These are phyloP conservation scores for Pyrenophora seminiperda DNA, from an alignment of 2,329 filamentous ascomycete genomes.

Conservation along the genomic window DNA sequence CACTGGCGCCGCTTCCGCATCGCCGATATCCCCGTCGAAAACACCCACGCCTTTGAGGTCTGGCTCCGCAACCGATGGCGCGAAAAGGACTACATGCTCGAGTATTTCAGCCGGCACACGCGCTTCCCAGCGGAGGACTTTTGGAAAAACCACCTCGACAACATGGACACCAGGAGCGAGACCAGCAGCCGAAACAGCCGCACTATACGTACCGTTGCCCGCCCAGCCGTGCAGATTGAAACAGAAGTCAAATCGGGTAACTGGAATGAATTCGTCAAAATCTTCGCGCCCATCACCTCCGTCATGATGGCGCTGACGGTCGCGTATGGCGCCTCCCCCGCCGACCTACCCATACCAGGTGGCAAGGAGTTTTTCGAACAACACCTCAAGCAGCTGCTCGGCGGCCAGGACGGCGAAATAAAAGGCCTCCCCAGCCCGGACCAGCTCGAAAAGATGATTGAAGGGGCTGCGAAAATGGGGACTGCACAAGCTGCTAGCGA, in stretches of 20 bases:
- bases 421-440: slow-evolving; percentile 43
- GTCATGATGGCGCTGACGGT: slow-evolving; percentile 55
- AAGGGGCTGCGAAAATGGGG: slow-evolving; percentile 41
- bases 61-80: slow-evolving; percentile 90
- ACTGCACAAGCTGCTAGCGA: slow-evolving; percentile 34
- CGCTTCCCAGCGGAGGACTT: slow-evolving; percentile 74
- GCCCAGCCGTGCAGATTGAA: slow-evolving; percentile 52
- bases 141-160: slow-evolving; percentile 50
- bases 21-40: slow-evolving; percentile 78
- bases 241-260: slow-evolving; percentile 57
- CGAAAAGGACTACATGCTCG: slow-evolving; percentile 88
- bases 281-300: slow-evolving; percentile 58
- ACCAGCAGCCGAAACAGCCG: slow-evolving; percentile 34
- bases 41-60: slow-evolving; percentile 73
- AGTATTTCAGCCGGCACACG: slow-evolving; percentile 74
- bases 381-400: slow-evolving; percentile 40
- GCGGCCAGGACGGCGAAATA: slow-evolving; percentile 38
- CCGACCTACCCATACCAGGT: slow-evolving; percentile 42
- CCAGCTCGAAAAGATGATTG: slow-evolving; percentile 47
- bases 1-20: slow-evolving; percentile 89
- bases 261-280: slow-evolving; percentile 59
- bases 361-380: slow-evolving; percentile 45
- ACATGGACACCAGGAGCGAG: slow-evolving; percentile 38
- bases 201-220: slow-evolving; percentile 41
- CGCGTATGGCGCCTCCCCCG: slow-evolving; percentile 49